These are phyloP conservation scores for Alternaria arborescens DNA, from an alignment of 2,329 filamentous ascomycete genomes.

Conservation along the genomic window DNA sequence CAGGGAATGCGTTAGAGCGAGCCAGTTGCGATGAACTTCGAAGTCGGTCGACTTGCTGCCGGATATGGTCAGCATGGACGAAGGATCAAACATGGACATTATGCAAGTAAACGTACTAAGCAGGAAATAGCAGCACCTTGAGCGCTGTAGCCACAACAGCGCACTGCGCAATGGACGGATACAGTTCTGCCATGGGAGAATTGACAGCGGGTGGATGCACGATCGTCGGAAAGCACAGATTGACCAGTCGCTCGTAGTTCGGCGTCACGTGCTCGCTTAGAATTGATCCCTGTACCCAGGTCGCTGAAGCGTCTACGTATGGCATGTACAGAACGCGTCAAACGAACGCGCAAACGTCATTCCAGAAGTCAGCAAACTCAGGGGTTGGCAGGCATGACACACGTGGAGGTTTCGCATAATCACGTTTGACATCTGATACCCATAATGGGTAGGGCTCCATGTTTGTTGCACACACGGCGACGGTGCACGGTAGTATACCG, in stretches of 20 bases:
- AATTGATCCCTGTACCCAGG: neutral
- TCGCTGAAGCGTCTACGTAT: neutral
- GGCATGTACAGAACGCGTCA: slow-evolving; percentile 7
- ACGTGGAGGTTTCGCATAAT: slow-evolving; percentile 12
- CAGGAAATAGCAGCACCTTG: slow-evolving; percentile 90
- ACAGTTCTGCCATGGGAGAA: slow-evolving; percentile 74
- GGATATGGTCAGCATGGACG: slow-evolving; percentile 35
- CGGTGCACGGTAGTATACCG: slow-evolving; percentile 1
- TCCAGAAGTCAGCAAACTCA: slow-evolving; percentile 11
- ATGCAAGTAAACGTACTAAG: slow-evolving; percentile 75
- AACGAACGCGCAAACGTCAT: slow-evolving; percentile 20
- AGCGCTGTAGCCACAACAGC: slow-evolving; percentile 85
- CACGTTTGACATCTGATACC: slow-evolving; percentile 15
- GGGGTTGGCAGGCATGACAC: slow-evolving; percentile 1
- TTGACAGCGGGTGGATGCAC: slow-evolving; percentile 32
- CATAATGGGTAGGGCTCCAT: slow-evolving; percentile 3
- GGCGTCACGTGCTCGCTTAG: slow-evolving; percentile 26
- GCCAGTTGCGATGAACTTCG: slow-evolving; percentile 98
- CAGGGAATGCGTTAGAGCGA: slow-evolving; percentile 91
- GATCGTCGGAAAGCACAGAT: slow-evolving; percentile 30
- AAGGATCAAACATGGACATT: slow-evolving; percentile 1
- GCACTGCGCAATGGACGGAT: slow-evolving; percentile 89
- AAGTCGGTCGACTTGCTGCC: slow-evolving; percentile 97
- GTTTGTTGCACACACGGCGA: slow-evolving; percentile 8
- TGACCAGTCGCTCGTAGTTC: slow-evolving; percentile 24